Percentiles rank a stretch among this genome's conserved stretches.
These are phyloP conservation scores for Nectriaceae sp. DNA, from an alignment of 2,329 filamentous ascomycete genomes.

Conservation along the genomic window DNA sequence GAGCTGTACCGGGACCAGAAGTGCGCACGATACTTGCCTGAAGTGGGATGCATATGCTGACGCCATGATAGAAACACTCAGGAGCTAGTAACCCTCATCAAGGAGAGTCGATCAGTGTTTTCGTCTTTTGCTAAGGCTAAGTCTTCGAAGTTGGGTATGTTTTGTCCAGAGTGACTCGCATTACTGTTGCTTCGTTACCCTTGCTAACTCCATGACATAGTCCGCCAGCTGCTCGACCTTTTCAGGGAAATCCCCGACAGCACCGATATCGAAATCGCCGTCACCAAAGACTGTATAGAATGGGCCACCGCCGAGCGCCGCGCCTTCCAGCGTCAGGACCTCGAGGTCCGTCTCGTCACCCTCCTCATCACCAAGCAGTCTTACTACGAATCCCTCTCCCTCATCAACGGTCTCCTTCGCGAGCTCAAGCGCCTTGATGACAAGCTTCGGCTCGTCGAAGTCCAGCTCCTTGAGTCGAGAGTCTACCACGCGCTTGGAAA, in stretches of 20 bases:
- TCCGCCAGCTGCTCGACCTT: conserved; percentile 94
- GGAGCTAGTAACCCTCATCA: conserved; percentile 87
- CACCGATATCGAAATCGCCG: conserved; percentile 88
- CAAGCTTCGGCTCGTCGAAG: conserved; percentile 96
- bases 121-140: conserved; percentile 99
- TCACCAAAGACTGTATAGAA: conserved; percentile 99
- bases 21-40: conserved; percentile 47
- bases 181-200: not conserved
- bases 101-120: conserved; percentile 84
- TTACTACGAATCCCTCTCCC: conserved; percentile 93
- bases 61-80: conserved; percentile 64
- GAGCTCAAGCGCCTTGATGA: conserved; percentile 98
- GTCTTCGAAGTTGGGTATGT: conserved; percentile 92
- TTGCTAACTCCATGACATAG: conserved; percentile 47
- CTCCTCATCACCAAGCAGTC: conserved; percentile 97
- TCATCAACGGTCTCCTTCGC: conserved; percentile 94
- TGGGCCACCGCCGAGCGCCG: conserved; percentile 95
- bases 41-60: conserved; percentile 5
- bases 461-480: conserved; percentile 93
- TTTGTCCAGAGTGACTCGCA: conserved; percentile 1
- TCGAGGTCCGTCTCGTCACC: conserved; percentile 90
- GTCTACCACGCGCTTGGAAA: conserved; percentile 98
- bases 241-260: conserved; percentile 93
- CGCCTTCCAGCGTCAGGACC: conserved; percentile 95
- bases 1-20: conserved; percentile 91